Evolutionary conservation across 306 rosid genomes (phyloP).

Genomic region (Prunus armeniaca): DNA sequence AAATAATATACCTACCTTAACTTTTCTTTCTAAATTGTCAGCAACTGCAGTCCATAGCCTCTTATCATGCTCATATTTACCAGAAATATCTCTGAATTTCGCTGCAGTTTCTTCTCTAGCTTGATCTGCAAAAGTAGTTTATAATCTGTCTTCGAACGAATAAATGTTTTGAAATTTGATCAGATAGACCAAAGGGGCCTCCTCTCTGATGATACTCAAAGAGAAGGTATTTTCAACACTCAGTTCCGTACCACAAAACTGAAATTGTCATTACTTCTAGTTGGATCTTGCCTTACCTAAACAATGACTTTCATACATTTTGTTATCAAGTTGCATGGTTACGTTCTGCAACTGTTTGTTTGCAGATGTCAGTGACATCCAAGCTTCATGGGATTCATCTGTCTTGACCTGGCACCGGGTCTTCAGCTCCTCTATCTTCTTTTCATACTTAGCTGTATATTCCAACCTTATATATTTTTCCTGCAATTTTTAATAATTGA

Average conservation of each 20-base stretch:
- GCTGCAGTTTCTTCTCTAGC: constrained; percentile 11
- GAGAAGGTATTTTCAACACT: not conserved
- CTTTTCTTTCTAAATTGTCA: constrained; percentile 11
- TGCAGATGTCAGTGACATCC: constrained; percentile 29
- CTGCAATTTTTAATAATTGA: not conserved
- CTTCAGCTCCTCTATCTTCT: constrained; percentile 28
- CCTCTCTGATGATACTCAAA: not conserved
- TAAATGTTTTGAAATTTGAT: not conserved
- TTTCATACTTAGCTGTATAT: constrained; percentile 22
- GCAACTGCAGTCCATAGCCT: constrained; percentile 12
- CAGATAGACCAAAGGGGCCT: not conserved
- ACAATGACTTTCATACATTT: constrained; percentile 15
- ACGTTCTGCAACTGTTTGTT: constrained; percentile 21
- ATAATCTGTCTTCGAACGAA: not conserved
- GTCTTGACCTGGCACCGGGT: constrained; percentile 18
- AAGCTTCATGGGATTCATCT: constrained; percentile 33
- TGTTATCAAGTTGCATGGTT: constrained; percentile 29
- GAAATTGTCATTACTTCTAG: not conserved
- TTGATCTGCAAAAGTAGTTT: constrained; percentile 12
- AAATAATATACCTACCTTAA: constrained; percentile 1
- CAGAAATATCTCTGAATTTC: constrained; percentile 7
- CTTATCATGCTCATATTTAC: constrained; percentile 18
- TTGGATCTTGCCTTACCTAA: constrained; percentile 20
- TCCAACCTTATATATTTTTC: constrained; percentile 19
- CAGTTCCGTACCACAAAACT: not conserved